phyloP scores from a whole-genome alignment of 352 stramenopile species.

The Phytophthora uliginosa region DNA sequence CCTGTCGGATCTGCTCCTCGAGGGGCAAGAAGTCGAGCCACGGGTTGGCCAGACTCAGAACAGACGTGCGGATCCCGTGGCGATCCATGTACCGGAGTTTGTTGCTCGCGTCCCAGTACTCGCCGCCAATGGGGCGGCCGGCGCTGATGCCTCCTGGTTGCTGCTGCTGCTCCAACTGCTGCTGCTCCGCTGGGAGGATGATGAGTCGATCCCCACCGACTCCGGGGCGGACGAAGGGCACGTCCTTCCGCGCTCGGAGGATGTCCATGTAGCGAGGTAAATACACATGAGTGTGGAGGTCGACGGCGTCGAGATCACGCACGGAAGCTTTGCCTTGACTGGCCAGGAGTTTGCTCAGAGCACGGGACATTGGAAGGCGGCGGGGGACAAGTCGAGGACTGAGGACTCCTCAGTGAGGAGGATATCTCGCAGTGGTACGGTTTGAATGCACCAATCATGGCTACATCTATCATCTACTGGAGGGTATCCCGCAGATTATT shows the following conservation, averaged over 20 bases:
- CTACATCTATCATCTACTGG: no score
- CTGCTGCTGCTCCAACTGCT: conserved; percentile 42
- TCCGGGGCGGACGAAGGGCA: conserved; percentile 55
- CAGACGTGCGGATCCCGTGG: conserved; percentile 64
- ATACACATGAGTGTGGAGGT: conserved; percentile 79
- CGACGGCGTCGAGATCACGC: conserved; percentile 50
- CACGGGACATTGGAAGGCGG: conserved; percentile 27
- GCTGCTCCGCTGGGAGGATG: conserved; percentile 66
- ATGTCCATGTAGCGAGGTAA: conserved; percentile 75
- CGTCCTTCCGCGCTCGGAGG: conserved; percentile 48
- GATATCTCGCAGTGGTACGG: background rate
- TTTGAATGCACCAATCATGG: conserved; percentile 8
- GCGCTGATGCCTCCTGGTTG: conserved; percentile 42
- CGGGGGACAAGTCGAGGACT: conserved; percentile 1
- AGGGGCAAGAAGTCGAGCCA: conserved; percentile 76
- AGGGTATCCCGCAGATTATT: no score
- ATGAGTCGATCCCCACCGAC: conserved; percentile 54
- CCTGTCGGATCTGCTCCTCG: conserved; percentile 53
- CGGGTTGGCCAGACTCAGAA: conserved; percentile 75
- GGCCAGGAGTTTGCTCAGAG: conserved; percentile 37
- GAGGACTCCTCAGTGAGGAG: no score
- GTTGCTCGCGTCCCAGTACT: conserved; percentile 64
- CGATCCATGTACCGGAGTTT: conserved; percentile 78
- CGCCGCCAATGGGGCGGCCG: conserved; percentile 62
- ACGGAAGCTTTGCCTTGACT: conserved; percentile 50